Conservation (phyloP, 805 yeast species). For the Starmerella gropengiesseri region DNA sequence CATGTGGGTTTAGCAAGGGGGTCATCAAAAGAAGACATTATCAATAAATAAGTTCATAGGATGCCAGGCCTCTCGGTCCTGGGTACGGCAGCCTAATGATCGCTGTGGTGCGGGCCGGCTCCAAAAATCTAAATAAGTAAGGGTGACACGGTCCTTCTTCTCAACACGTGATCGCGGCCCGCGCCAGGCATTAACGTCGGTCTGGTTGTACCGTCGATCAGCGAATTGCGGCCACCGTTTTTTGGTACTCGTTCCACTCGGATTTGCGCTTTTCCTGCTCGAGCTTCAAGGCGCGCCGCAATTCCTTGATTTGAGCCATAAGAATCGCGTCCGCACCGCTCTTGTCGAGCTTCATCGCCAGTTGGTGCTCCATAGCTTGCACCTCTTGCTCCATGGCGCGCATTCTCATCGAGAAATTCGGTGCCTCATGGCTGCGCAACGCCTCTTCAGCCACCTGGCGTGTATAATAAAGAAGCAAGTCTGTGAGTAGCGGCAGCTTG, state of each 20-base stretch:
- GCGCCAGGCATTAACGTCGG: no score
- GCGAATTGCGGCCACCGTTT: background rate
- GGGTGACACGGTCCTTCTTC: no score
- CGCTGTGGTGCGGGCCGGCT: no score
- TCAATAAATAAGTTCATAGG: constrained; percentile 4
- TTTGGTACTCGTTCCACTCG: constrained; percentile 19
- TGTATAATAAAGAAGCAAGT: constrained; percentile 17
- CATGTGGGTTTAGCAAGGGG: constrained; percentile 24
- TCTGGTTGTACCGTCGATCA: background rate
- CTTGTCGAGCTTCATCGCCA: constrained; percentile 15
- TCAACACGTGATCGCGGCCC: no score
- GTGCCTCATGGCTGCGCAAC: background rate
- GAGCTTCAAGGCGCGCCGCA: constrained; percentile 15
- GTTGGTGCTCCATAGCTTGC: constrained; percentile 16
- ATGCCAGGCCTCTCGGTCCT: background rate
- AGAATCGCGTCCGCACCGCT: constrained; percentile 22
- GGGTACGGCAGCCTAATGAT: no score
- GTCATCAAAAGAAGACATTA: constrained; percentile 14
- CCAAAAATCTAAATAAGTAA: no score
- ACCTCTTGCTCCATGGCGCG: constrained; percentile 1
- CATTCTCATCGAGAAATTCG: background rate
- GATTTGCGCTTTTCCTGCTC: constrained; percentile 22
- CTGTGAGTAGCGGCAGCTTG: constrained; percentile 22
- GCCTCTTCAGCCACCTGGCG: constrained; percentile 17
- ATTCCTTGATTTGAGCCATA: constrained; percentile 19